These are phyloP conservation scores for Penicillium steckii DNA, from an alignment of 495 filamentous ascomycete species.

Conservation along the genomic window DNA sequence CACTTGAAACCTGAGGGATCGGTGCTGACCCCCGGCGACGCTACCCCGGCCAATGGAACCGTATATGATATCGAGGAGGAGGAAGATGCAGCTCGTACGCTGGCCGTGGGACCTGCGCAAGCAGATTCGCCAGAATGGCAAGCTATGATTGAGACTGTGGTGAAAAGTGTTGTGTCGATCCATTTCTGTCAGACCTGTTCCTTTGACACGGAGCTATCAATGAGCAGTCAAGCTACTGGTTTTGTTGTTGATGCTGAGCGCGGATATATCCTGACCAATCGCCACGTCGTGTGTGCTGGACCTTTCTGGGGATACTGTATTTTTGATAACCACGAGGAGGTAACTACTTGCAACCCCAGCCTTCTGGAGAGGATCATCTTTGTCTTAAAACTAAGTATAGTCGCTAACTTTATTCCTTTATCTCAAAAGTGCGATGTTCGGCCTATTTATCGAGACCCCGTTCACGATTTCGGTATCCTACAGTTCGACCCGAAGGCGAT, in stretches of 20 bases:
- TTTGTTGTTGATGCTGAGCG: slow-evolving; percentile 96
- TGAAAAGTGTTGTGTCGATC: slow-evolving; percentile 92
- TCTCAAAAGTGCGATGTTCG: slow-evolving; percentile 77
- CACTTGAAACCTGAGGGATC: slow-evolving; percentile 51
- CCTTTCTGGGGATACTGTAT: slow-evolving; percentile 98
- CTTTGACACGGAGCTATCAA: slow-evolving; percentile 92
- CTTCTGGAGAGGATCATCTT: background rate
- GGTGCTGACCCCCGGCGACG: slow-evolving; percentile 40
- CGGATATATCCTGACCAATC: slow-evolving; percentile 86
- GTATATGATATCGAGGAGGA: slow-evolving; percentile 50
- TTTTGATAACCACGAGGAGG: slow-evolving; percentile 96
- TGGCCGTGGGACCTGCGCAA: slow-evolving; percentile 48
- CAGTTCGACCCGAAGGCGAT: slow-evolving; percentile 93
- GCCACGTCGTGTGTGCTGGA: slow-evolving; percentile 94
- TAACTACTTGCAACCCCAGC: slow-evolving; percentile 24
- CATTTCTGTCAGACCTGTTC: slow-evolving; percentile 98
- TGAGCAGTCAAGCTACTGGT: slow-evolving; percentile 92
- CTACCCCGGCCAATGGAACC: slow-evolving; percentile 48
- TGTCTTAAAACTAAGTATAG: background rate
- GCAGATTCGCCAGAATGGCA: slow-evolving; percentile 97
- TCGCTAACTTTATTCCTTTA: background rate
- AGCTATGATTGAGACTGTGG: slow-evolving; percentile 88
- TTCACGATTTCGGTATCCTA: slow-evolving; percentile 97
- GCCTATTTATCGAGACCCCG: slow-evolving; percentile 97
- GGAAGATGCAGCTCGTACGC: slow-evolving; percentile 37